Percentiles rank a stretch among this genome's conserved stretches.
Conservation (phyloP, 1,284 basidiomycete species). For the Rugosomyces carneus region DNA sequence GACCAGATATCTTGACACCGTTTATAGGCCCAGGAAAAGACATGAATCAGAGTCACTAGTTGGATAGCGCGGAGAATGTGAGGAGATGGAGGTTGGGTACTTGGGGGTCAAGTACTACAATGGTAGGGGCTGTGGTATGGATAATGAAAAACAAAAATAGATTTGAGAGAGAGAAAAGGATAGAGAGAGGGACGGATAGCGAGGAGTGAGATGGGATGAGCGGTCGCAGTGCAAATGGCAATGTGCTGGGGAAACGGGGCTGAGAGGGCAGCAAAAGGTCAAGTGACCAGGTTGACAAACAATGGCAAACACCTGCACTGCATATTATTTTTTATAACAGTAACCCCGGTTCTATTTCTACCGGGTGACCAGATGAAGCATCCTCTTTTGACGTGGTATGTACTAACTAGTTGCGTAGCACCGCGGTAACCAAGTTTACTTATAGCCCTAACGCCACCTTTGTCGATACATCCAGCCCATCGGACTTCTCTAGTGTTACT, state of each 20-base stretch:
- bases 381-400: too few relatives aligned
- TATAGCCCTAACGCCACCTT: conserved; percentile 3
- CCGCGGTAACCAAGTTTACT: too few relatives aligned
- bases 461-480: background rate
- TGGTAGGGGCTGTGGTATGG: background rate
- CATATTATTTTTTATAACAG: too few relatives aligned
- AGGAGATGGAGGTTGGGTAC: conserved; percentile 12
- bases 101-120: conserved; percentile 6
- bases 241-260: background rate
- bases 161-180: too few relatives aligned
- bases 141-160: too few relatives aligned
- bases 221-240: background rate
- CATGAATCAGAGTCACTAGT: conserved; percentile 36
- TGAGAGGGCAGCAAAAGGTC: too few relatives aligned
- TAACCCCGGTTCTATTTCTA: too few relatives aligned
- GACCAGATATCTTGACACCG: conserved; percentile 86
- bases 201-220: background rate
- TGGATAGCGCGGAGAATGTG: conserved; percentile 11
- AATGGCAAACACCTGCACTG: too few relatives aligned
- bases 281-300: too few relatives aligned
- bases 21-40: conserved; percentile 80
- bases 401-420: too few relatives aligned
- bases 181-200: too few relatives aligned
- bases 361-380: too few relatives aligned
- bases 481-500: background rate